Conservation (phyloP, 2,329 filamentous ascomycete genomes). For the Tolypocladium paradoxum region DNA sequence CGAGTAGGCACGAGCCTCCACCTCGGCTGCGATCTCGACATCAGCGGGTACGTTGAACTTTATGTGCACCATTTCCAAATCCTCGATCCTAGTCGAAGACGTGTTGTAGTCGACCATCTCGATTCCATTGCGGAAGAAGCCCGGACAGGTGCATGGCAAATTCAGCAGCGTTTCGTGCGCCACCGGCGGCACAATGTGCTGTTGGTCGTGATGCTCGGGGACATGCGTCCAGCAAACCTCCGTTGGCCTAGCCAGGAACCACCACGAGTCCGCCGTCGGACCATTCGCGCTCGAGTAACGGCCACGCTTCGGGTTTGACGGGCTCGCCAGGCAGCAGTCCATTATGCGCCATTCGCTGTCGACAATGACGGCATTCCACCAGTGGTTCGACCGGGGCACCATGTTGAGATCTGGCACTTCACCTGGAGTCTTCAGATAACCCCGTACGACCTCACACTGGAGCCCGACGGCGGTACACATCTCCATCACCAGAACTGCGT, state of each 20-base stretch:
- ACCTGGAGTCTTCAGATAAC: slow-evolving; percentile 84
- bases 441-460: slow-evolving; percentile 75
- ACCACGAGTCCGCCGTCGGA: slow-evolving; percentile 73
- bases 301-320: slow-evolving; percentile 72
- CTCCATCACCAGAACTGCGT: slow-evolving; percentile 76
- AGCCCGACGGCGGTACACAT: slow-evolving; percentile 90
- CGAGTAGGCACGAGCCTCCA: slow-evolving; percentile 72
- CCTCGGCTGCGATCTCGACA: slow-evolving; percentile 84
- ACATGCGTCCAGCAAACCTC: slow-evolving; percentile 96
- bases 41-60: slow-evolving; percentile 81
- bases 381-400: slow-evolving; percentile 85
- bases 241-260: slow-evolving; percentile 80
- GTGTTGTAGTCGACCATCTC: slow-evolving; percentile 88
- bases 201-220: slow-evolving; percentile 74
- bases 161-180: slow-evolving; percentile 78
- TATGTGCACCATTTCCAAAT: slow-evolving; percentile 86
- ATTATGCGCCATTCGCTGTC: slow-evolving; percentile 96
- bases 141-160: slow-evolving; percentile 73
- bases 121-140: slow-evolving; percentile 74
- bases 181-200: slow-evolving; percentile 85
- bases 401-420: slow-evolving; percentile 72
- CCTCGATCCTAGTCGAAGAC: slow-evolving; percentile 72
- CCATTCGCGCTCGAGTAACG: slow-evolving; percentile 65
- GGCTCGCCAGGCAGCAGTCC: slow-evolving; percentile 84
- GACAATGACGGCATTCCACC: slow-evolving; percentile 91